Evolutionary conservation across 176 grass and related monocot species (phyloP), one percentile per base, ranked within the genome.

Genomic region (Triticum urartu): DNA sequence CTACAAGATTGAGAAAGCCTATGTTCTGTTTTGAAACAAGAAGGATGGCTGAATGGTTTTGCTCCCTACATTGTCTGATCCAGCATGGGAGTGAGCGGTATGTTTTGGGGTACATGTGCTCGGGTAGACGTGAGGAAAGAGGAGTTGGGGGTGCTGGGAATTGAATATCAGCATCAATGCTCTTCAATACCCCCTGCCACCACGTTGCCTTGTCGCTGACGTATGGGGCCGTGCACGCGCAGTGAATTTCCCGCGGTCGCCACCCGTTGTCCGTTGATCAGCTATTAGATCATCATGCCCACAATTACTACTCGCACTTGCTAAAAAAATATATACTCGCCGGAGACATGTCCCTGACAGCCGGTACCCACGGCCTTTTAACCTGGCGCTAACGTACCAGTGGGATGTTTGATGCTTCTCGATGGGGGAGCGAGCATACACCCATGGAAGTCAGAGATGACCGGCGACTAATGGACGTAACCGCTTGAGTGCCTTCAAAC

Each of bases 171-270:
- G 42, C 14, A 48, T 75, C 42, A 75, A 75, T 75, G 42, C 72
- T 45, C 72, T 75, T 75, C 72, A 75, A 75, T 75, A 75, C 72
- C 24, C 43, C 42, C 26, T 50, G 72, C 72, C 72, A 50, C 72
- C 72, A 75, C 47, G 72, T 75, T 75, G 4, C 42, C 42, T 17
- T 9, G 13, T 74, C 38, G 1, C 72, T 75, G 72, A 50, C 42
- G 24, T 25, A 45, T 75, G 72, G 72, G 72, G 5, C 22, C 72
- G 26, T 7, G 72, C 22, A 75, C 26, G 42, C 24, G 72, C 72
- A 75, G 47, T 75, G 43, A 75, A 75, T 75, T 75, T 75, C 43
- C 7, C 2, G 42, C 43, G 6, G 7, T 18, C 42, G 71, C 40
- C 40, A 28, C 39, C 4, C 45, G 45, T 47, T 47, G 43, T 47